Evolutionary conservation across 768 basidiomycete genomes (phyloP), one percentile per base, ranked within the genome.

Genomic region (Boletus sensibilis): DNA sequence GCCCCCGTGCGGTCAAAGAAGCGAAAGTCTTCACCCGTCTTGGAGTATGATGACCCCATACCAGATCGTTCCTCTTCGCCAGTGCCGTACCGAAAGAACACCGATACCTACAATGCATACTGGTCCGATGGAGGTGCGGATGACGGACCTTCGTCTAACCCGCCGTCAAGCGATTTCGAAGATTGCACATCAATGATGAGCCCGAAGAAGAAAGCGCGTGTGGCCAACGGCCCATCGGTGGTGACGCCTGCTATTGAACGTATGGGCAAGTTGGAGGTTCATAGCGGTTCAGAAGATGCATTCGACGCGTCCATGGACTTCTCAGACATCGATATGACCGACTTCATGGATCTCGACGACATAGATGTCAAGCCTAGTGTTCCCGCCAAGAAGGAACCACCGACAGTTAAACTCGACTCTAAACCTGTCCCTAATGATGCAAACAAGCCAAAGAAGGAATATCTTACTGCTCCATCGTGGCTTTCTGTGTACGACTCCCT

Each of bases 401-500:
- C 25, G 0, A 31, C 34, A 1, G 23, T 37, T 10, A 58, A 60
- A 13, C 9, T 57, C 31, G 52, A 64, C 56, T 62, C 39, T 21
- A 67, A 69, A 44, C 61, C 64, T 6, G 29, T 31, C n/a, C 8
- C 14, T 2, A 53, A 42, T 18, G 25, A 7, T 20, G 40, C 42
- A 10, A 55, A 50, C 10, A 45, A 58, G 35, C 74, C 73, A 56
- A 82, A 79, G 59, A 75, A 79, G 62, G 82, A 82, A 41, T 64
- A 76, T 5, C 76, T 81, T 33, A 63, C 69, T 0, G 74, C 77
- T 31, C 84, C 86, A 0, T 75, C 83, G 0, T 92, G 91, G 90
- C 75, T 90, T 14, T 83, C 87, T 12, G 78, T 90, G 5, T 89
- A 91, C 57, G 86, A 92, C 60, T 83, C 88, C 5, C 78, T 91